Evolutionary conservation across 177 flowering plant genomes (phyloP).

Genomic region (Vitis hybrid): DNA sequence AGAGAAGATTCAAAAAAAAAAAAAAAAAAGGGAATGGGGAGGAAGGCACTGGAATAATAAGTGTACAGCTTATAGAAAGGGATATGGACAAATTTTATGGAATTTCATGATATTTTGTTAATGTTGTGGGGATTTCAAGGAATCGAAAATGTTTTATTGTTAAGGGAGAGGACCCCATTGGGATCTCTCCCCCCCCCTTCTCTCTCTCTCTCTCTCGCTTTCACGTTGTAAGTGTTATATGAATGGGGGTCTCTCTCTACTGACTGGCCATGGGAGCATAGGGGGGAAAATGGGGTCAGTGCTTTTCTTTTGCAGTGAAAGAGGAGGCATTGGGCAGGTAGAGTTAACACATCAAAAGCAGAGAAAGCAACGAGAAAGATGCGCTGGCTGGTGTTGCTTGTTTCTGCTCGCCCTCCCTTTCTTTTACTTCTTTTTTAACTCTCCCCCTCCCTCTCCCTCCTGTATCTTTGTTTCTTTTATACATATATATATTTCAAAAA

Average conservation of each 20-base stretch:
- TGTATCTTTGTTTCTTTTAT: neutral
- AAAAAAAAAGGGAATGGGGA: constrained; percentile 3
- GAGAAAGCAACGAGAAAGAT: constrained; percentile 48
- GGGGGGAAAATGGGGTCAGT: constrained; percentile 21
- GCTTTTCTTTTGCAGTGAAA: constrained; percentile 38
- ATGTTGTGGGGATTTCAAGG: neutral
- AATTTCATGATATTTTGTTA: constrained; percentile 11
- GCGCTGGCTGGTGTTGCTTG: constrained; percentile 26
- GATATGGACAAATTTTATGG: constrained; percentile 16
- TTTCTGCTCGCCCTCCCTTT: constrained; percentile 23
- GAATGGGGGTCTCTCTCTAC: neutral
- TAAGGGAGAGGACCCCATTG: constrained; percentile 5
- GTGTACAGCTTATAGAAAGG: constrained; percentile 47
- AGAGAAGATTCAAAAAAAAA: constrained; percentile 32
- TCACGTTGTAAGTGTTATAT: neutral
- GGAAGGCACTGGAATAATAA: constrained; percentile 26
- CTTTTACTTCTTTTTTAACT: constrained; percentile 1
- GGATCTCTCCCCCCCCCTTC: constrained; percentile 1
- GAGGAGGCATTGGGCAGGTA: constrained; percentile 14
- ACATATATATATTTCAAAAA: neutral
- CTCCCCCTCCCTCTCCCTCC: neutral
- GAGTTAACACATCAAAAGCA: constrained; percentile 42
- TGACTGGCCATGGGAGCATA: no score
- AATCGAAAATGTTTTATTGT: neutral
- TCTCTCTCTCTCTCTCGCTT: neutral